Percentiles rank a stretch among this genome's conserved stretches.
Conservation (phyloP, 2,329 filamentous ascomycete genomes). For the Monilinia polystroma region DNA sequence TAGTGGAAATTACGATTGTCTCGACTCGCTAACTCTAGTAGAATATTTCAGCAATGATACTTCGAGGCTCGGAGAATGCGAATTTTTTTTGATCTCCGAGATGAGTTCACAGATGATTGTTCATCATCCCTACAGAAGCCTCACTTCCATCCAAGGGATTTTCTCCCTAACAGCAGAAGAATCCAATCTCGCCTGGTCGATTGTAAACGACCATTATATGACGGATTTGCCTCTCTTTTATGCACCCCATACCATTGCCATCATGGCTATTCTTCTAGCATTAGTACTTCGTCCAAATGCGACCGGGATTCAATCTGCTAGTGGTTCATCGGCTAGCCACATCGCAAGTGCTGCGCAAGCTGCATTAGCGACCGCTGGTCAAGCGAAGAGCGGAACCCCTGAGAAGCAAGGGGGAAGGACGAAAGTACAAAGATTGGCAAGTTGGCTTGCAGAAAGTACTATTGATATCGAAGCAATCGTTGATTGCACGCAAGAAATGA, state of each 20-base stretch:
- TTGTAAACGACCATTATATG: constrained; percentile 73
- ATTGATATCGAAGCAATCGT: constrained; percentile 68
- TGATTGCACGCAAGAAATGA: constrained; percentile 70
- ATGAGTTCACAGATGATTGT: constrained; percentile 73
- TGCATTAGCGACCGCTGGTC: constrained; percentile 37
- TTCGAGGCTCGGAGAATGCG: constrained; percentile 70
- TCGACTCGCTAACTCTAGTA: constrained; percentile 33
- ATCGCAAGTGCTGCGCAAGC: constrained; percentile 40
- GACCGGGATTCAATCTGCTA: constrained; percentile 46
- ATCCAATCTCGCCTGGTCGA: constrained; percentile 62
- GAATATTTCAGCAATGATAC: constrained; percentile 64
- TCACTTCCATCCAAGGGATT: constrained; percentile 60
- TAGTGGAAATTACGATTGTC: neutral
- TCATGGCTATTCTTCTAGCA: constrained; percentile 68
- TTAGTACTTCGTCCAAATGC: constrained; percentile 63
- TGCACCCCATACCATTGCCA: constrained; percentile 66
- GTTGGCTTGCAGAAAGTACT: constrained; percentile 68
- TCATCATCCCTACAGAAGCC: constrained; percentile 69
- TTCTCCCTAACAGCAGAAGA: constrained; percentile 64
- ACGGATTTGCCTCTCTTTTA: constrained; percentile 68
- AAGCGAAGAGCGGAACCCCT: constrained; percentile 31
- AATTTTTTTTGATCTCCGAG: constrained; percentile 72
- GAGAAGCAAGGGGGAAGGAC: constrained; percentile 33
- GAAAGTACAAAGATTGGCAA: constrained; percentile 54
- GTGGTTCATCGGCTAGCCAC: constrained; percentile 38